These are phyloP conservation scores for Phenoliferia sp. DNA, from an alignment of 1,284 basidiomycete species.

Conservation along the genomic window DNA sequence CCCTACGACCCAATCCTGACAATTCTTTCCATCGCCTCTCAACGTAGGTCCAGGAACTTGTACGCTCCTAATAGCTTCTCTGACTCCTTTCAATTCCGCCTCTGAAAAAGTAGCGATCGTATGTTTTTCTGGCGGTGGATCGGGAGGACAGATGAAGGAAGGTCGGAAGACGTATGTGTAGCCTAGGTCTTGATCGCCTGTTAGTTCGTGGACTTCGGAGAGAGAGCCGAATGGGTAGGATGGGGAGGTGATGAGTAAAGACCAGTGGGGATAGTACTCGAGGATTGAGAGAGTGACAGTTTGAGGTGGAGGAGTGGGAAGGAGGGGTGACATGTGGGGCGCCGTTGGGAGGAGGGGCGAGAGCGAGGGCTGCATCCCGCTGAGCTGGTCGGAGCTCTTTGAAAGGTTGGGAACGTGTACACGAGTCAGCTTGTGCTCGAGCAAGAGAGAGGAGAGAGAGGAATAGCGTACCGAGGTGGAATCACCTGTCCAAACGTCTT, in stretches of 20 bases:
- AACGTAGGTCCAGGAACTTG: neutral
- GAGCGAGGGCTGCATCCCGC: too few relatives aligned
- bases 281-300: conserved; percentile 9
- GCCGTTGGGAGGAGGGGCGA: too few relatives aligned
- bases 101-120: neutral
- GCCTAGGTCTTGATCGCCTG: neutral
- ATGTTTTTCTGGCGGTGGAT: neutral
- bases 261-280: neutral
- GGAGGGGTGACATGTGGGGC: neutral
- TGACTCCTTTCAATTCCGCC: neutral
- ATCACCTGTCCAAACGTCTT: too few relatives aligned
- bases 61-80: neutral
- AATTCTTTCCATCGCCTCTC: neutral
- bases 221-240: neutral
- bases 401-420: too few relatives aligned
- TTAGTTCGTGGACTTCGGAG: neutral
- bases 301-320: conserved; percentile 18
- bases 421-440: too few relatives aligned
- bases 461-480: too few relatives aligned
- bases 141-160: neutral
- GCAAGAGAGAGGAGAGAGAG: too few relatives aligned
- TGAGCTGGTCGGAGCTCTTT: too few relatives aligned
- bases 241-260: neutral
- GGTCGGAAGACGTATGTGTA: neutral
- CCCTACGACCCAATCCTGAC: neutral